Evolutionary conservation across 257 asterid species (phyloP), one percentile per base, ranked within the genome.

Genomic region (Scutellaria baicalensis): DNA sequence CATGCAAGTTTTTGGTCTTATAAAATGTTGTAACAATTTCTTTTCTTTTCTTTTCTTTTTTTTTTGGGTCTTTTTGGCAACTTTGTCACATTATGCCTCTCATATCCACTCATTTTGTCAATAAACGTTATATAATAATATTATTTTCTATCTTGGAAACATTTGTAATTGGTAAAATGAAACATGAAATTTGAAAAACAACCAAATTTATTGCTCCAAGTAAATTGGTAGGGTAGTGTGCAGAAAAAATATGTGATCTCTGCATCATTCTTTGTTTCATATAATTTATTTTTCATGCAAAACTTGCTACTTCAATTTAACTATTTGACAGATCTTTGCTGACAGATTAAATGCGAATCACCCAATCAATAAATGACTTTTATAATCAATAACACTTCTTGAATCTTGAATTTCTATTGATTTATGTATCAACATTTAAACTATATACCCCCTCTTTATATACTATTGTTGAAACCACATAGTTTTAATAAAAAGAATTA

Each of bases 331-430:
- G 13, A 14, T 20, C 54, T 20, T 40, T 47, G 27, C 69, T 60
- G 76, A 20, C 75, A 49, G 12, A 59, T n/a, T 48, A 7, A 48
- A 70, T 70, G 58, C 75, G 51, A 59, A 60, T 48, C 68, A 35
- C 27, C 50, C 50, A 3, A 21, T 71, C 54, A 59, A 17, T 71
- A 45, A 59, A 70, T 39, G 47, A n/a, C 42, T 8, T 5, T 6
- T 27, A 27, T 27, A 27, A 27, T 27, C 33, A 27, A 27, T 27
- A 51, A 51, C 11, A 51, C 18, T 5, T 40, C 27, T 10, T 61
- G n/a, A 42, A 47, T 64, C 55, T 44, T 45, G 27, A 14, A 48
- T 14, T 64, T 33, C 14, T 47, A 14, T 9, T 13, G 12, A 5
- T 12, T 12, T 12, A 9, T 20, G 21, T 42, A 20, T 62, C 54